phyloP scores from a whole-genome alignment of 2,329 filamentous ascomycete genomes.

The Amauroascus verrucosus region DNA sequence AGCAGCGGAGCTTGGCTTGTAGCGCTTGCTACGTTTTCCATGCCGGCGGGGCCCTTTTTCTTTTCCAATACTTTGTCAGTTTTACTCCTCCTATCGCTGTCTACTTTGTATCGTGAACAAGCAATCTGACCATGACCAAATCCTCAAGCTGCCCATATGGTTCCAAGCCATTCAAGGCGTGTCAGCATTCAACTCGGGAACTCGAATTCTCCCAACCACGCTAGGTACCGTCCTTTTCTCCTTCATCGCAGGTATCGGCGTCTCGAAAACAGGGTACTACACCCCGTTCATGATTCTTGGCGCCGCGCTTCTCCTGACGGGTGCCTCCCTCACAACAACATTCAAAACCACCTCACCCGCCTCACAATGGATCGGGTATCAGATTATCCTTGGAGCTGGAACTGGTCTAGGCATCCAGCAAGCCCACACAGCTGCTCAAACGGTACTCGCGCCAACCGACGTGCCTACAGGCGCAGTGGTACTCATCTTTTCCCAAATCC shows the following conservation, averaged over 20 bases:
- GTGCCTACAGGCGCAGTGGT: constrained; percentile 29
- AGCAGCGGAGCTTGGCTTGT: constrained; percentile 21
- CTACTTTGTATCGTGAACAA: not conserved
- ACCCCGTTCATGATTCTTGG: constrained; percentile 32
- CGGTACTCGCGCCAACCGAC: constrained; percentile 24
- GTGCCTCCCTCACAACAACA: constrained; percentile 30
- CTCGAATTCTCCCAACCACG: constrained; percentile 27
- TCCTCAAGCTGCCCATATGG: constrained; percentile 25
- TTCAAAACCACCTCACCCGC: constrained; percentile 25
- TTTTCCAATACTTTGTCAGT: constrained; percentile 14
- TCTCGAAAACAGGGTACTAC: constrained; percentile 31
- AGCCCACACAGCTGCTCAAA: constrained; percentile 29
- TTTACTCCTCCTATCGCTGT: too few relatives aligned
- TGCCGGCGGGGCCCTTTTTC: constrained; percentile 7
- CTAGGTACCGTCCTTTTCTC: constrained; percentile 25
- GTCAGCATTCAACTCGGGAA: constrained; percentile 29
- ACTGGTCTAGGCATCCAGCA: constrained; percentile 31
- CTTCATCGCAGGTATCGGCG: constrained; percentile 24
- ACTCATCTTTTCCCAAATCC: constrained; percentile 29
- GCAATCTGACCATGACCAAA: constrained; percentile 6
- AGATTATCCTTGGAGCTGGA: constrained; percentile 29
- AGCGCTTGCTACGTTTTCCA: constrained; percentile 6
- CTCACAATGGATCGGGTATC: constrained; percentile 33
- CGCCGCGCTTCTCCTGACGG: constrained; percentile 26
- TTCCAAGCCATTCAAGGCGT: constrained; percentile 38